These are phyloP conservation scores for Lolium perenne DNA, from an alignment of 176 grass and related monocot species.

Conservation along the genomic window DNA sequence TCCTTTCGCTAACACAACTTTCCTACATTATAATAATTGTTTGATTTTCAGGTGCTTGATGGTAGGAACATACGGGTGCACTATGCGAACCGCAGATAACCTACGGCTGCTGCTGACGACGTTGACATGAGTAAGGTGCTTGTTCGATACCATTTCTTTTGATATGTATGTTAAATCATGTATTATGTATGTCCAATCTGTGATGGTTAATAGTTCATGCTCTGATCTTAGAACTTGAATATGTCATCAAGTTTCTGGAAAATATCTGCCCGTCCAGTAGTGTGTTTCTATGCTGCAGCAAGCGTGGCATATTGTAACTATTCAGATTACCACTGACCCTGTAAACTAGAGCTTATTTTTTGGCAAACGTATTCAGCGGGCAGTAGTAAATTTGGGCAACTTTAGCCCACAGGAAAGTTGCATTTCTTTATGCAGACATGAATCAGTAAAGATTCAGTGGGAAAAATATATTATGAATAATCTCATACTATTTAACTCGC, in stretches of 20 bases:
- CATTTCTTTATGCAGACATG: neutral
- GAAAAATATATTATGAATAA: neutral
- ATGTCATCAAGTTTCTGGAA: neutral
- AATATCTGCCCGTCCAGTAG: neutral
- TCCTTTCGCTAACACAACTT: neutral
- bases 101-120: neutral
- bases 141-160: neutral
- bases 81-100: conserved; percentile 32
- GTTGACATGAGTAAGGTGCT: neutral
- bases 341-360: neutral
- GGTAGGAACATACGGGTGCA: conserved; percentile 54
- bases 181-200: neutral
- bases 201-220: neutral
- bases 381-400: neutral
- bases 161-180: neutral
- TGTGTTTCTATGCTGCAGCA: neutral
- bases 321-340: neutral
- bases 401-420: neutral
- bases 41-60: conserved; percentile 50
- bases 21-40: neutral
- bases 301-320: neutral
- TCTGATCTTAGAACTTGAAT: too few species aligned
- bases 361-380: neutral
- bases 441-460: neutral
- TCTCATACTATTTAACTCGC: neutral